Evolutionary conservation across 2,329 filamentous ascomycete genomes (phyloP).

Genomic region (Coniosporium tulheliwenetii): DNA sequence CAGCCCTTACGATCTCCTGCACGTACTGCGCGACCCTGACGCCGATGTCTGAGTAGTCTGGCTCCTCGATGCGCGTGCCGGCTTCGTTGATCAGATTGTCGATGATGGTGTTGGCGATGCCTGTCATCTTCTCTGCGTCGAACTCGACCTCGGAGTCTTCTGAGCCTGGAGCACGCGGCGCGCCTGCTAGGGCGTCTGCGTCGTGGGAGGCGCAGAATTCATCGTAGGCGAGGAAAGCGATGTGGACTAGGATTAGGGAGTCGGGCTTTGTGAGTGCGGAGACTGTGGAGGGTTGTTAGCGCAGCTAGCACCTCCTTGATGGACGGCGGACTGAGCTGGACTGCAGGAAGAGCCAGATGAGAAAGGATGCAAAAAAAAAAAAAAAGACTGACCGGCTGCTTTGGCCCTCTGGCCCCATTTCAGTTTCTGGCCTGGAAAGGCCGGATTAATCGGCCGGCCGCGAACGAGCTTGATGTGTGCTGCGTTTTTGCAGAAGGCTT

Average conservation of each 20-base stretch:
- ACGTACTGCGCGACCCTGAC: slow-evolving; percentile 19
- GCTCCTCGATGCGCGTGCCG: slow-evolving; percentile 21
- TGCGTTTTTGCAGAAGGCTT: slow-evolving; percentile 89
- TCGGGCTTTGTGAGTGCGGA: slow-evolving; percentile 25
- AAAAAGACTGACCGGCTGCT: slow-evolving; percentile 19
- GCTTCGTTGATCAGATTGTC: slow-evolving; percentile 27
- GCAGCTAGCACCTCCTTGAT: neutral
- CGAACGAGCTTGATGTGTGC: slow-evolving; percentile 82
- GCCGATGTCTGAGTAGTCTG: slow-evolving; percentile 22
- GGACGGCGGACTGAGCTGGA: neutral
- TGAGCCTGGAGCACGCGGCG: slow-evolving; percentile 20
- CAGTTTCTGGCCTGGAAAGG: slow-evolving; percentile 23
- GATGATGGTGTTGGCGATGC: slow-evolving; percentile 25
- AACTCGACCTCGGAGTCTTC: slow-evolving; percentile 16
- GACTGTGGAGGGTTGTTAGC: slow-evolving; percentile 10
- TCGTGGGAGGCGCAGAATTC: slow-evolving; percentile 25
- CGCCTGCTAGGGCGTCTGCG: slow-evolving; percentile 16
- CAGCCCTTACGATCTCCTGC: slow-evolving; percentile 44
- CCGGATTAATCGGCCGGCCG: slow-evolving; percentile 37
- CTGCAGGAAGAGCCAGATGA: neutral
- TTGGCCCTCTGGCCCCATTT: slow-evolving; percentile 34
- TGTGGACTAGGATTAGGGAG: slow-evolving; percentile 30
- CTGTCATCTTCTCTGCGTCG: slow-evolving; percentile 22
- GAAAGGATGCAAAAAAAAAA: neutral
- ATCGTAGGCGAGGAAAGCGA: slow-evolving; percentile 36